Base-by-base conservation (phyloP, 345 rosid species). In the Tarenaya hassleriana region DNA sequence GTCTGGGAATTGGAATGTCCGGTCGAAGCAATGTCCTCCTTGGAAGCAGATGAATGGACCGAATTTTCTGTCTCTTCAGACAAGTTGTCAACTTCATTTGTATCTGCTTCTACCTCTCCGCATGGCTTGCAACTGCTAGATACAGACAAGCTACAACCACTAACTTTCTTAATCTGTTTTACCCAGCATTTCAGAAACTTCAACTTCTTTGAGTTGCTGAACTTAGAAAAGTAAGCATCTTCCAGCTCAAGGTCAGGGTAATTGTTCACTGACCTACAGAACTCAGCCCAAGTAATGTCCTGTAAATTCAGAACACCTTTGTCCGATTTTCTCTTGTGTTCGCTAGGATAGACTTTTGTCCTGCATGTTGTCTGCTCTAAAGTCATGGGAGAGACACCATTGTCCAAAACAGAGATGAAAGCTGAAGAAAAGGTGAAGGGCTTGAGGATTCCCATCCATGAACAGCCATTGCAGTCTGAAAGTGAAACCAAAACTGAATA, bases 161-260 rank as follows among this genome's bases (percentile, higher is more conserved):
- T 55, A 52, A 77, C 58, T 65, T 75, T 81, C 58, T 67, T 70
- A 21, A 75, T 63, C 80, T 88, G 95, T 58, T 83, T 88, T 74
- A 82, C 75, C 96, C 96, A 92, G 68, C 95, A 92, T 78, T 78
- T 92, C 34, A 92, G 58, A 77, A 92, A 92, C 63, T 79, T 83
- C 61, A 75, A 61, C 55, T 83, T 88, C 84, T 92, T 92, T 0
- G 79, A 88, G 47, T 63, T 73, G 58, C 58, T 65, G 54, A 49
- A 73, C 70, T 75, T 76, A 10, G 76, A 61, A 59, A 76, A 75
- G 59, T 70, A 92, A 33, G 66, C 51, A 47, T 74, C 83, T 69
- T 78, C 98, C 34, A 92, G 37, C 54, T 79, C 76, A 31, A 85
- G 49, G 37, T 68, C 73, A 16, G 59, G 64, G 55, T 67, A 73